Conservation (phyloP, 495 filamentous ascomycete species). For the Penicillium simplicissimum region DNA sequence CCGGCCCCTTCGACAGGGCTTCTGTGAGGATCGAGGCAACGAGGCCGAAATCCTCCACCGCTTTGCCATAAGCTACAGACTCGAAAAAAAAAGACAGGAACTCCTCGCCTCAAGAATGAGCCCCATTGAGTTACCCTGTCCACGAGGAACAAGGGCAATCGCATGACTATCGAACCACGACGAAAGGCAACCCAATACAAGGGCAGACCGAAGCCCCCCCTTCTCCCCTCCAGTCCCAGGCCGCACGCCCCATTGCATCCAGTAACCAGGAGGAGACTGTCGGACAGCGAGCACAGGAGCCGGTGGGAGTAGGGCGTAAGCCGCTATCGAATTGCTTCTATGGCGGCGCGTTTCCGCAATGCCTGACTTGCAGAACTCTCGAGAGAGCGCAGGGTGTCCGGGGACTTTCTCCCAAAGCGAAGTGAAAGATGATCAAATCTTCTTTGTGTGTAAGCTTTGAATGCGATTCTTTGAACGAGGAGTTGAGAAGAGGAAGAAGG, state of each 20-base stretch:
- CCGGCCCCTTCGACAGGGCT: constrained; percentile 69
- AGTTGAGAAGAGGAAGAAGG: constrained; percentile 54
- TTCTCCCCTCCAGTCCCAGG: constrained; percentile 42
- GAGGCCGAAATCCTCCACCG: constrained; percentile 35
- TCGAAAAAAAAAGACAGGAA: constrained; percentile 49
- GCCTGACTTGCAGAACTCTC: constrained; percentile 45
- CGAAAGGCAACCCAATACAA: constrained; percentile 66
- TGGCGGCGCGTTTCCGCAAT: constrained; percentile 97
- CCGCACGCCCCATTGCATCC: constrained; percentile 45
- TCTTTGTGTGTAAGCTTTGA: constrained; percentile 97
- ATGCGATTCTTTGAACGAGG: constrained; percentile 99
- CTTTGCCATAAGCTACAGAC: constrained; percentile 71
- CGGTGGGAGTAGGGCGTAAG: constrained; percentile 57
- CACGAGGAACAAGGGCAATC: constrained; percentile 69
- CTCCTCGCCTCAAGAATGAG: constrained; percentile 99
- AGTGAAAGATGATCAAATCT: constrained; percentile 32
- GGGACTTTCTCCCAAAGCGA: constrained; percentile 99
- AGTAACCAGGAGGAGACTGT: constrained; percentile 37
- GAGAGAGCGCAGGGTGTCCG: constrained; percentile 74
- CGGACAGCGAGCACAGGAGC: constrained; percentile 30
- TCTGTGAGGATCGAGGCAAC: constrained; percentile 36
- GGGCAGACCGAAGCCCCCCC: constrained; percentile 24
- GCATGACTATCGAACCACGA: constrained; percentile 97
- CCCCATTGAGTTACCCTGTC: constrained; percentile 97
- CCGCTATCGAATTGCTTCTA: constrained; percentile 90